A percentile compares a stretch with the other conserved stretches of the same genome.
phyloP scores from a whole-genome alignment of 345 rosid species.

The Rhizophora apiculata region DNA sequence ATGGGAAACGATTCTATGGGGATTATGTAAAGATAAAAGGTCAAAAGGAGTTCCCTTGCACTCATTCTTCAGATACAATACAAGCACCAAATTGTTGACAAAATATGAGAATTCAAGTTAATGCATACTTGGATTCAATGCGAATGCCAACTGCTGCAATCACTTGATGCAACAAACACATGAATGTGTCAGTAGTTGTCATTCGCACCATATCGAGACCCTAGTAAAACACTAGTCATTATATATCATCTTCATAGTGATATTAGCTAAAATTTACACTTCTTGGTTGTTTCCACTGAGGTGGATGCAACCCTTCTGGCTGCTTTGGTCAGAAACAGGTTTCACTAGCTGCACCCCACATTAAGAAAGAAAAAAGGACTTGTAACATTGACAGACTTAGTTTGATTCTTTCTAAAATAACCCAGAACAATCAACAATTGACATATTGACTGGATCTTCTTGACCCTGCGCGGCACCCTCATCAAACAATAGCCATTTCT shows the following conservation, averaged over 20 bases:
- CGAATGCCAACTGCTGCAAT: too few relatives aligned
- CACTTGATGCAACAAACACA: too few relatives aligned
- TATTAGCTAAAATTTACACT: slow-evolving; percentile 18
- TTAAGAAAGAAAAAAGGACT: neutral
- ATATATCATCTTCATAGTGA: slow-evolving; percentile 5
- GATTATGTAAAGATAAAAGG: neutral
- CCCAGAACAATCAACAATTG: slow-evolving; percentile 34
- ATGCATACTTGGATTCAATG: too few relatives aligned
- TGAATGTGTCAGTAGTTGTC: too few relatives aligned
- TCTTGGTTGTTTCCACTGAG: slow-evolving; percentile 2
- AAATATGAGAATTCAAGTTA: neutral
- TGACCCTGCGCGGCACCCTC: slow-evolving; percentile 45
- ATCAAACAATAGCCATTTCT: slow-evolving; percentile 64
- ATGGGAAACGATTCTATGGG: too few relatives aligned
- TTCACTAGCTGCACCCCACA: neutral
- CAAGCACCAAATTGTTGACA: neutral
- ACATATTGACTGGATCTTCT: slow-evolving; percentile 37
- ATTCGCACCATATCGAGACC: too few relatives aligned
- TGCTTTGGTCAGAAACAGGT: slow-evolving; percentile 4
- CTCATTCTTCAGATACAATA: neutral
- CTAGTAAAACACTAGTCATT: neutral
- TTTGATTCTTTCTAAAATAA: slow-evolving; percentile 25
- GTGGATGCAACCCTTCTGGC: slow-evolving; percentile 1
- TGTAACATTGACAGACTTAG: neutral
- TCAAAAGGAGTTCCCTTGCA: neutral